Evolutionary conservation across 2,329 filamentous ascomycete genomes (phyloP).

Genomic region (Aspergillus udagawae): DNA sequence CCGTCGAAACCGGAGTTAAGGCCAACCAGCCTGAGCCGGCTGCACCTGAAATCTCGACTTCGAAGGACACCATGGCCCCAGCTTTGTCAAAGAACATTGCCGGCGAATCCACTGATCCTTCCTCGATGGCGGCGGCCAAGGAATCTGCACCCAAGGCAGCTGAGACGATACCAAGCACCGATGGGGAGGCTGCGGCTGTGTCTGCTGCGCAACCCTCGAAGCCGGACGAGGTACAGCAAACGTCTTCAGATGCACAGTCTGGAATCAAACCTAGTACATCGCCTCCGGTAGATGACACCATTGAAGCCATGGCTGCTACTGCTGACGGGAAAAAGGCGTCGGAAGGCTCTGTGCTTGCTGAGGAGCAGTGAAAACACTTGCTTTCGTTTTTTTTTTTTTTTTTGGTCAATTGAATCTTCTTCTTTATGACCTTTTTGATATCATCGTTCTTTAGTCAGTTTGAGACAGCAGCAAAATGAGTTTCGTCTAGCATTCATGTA

Average conservation of each 20-base stretch:
- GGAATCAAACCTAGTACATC: background rate
- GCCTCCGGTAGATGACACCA: slow-evolving; percentile 15
- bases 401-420: background rate
- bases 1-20: slow-evolving; percentile 22
- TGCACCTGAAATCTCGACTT: slow-evolving; percentile 10
- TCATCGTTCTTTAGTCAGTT: background rate
- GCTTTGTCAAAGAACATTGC: slow-evolving; percentile 31
- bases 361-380: background rate
- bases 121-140: slow-evolving; percentile 2
- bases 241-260: background rate
- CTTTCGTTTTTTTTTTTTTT: too few species aligned
- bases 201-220: background rate
- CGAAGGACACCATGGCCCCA: slow-evolving; percentile 23
- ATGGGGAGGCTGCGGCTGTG: background rate
- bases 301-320: slow-evolving; percentile 21
- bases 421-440: background rate
- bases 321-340: slow-evolving; percentile 25
- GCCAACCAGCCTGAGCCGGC: slow-evolving; percentile 10
- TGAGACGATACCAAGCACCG: slow-evolving; percentile 3
- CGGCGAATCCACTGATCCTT: slow-evolving; percentile 33
- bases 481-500: background rate
- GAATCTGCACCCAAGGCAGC: background rate
- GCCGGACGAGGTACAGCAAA: background rate
- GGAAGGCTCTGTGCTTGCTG: slow-evolving; percentile 10
- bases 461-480: background rate